Evolutionary conservation across 257 asterid genomes (phyloP), one percentile per base, ranked within the genome.

Genomic region (Ballota nigra): DNA sequence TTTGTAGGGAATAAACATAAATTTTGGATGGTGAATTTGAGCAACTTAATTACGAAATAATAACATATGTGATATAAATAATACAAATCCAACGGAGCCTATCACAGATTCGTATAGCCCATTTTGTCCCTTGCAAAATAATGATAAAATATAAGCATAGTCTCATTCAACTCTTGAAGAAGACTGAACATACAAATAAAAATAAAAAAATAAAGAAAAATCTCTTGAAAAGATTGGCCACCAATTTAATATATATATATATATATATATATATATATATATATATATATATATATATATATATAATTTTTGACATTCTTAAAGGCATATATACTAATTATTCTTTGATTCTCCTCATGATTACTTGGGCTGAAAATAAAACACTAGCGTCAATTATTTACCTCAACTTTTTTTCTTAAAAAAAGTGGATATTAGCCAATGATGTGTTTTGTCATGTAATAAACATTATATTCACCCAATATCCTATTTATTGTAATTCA

Each of bases 361-460:
- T 47, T 69, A 34, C 3, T 34, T 33, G 12, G 31, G 26, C 38
- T 56, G 74, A 69, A 34, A 69, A 38, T n/a, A 66, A 69, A 23
- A 69, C 13, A 23, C 0, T 4, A 12, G 18, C 38, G 18, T 38
- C 65, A 53, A 55, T 20, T 31, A 12, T 16, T 68, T 18, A 34
- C 18, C 61, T 26, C n/a, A n/a, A n/a, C 31, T 28, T 1, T 1
- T 28, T 28, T 28, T 28, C 4, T 28, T 28, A 29, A 29, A 29
- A 29, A n/a, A n/a, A n/a, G n/a, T 29, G 5, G 5, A 6, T 29
- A 29, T n/a, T n/a, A n/a, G n/a, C n/a, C n/a, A n/a, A n/a, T n/a
- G n/a, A n/a, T n/a, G n/a, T n/a, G n/a, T n/a, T n/a, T n/a, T n/a
- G n/a, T n/a, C n/a, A n/a, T n/a, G n/a, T n/a, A n/a, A n/a, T n/a